Base-by-base conservation (phyloP, 257 asterid species). In the Capsicum chinense region DNA sequence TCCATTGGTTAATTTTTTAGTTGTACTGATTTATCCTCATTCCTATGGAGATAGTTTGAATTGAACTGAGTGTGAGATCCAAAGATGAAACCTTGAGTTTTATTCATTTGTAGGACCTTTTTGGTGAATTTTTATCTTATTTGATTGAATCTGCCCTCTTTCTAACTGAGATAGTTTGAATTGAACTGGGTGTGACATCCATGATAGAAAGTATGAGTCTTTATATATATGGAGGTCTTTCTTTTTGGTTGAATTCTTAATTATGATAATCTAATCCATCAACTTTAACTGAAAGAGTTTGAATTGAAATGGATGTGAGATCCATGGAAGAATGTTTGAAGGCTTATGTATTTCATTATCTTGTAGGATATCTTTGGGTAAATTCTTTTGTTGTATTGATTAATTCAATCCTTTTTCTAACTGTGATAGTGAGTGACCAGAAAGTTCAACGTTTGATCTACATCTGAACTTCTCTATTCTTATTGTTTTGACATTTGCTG, bases 251-350 rank as follows among this genome's bases (percentile, higher is more conserved):
- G 39, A 63, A 21, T 33, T 64, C 56, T 42, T 42, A 17, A 10
- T 70, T 44, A n/a, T 70, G 16, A 3, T 70, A 56, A 70, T 13
- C 35, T 21, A 35, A 68, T 39, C 52, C 10, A 64, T 64, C 71
- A 64, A 68, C 47, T 17, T 5, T 71, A 44, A 71, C 79, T 47
- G 58, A 5, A 21, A 47, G 56, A 47, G 79, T 47, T 71, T 71
- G 79, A 71, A 71, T 47, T 71, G 58, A 71, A 71, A 58, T 7
- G 44, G 44, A 19, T 73, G n/a, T 73, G 80, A 73, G 17, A 48
- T 73, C 42, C 79, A 44, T 14, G 48, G 74, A 35, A 67, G 50
- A 37, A 37, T 3, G 56, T 70, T 16, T 17, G 33, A 9, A 42
- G 42, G 16, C 44, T 16, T 70, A 39, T 48, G 47, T 26, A 52